A percentile compares a stretch with the other conserved stretches of the same genome.
These are phyloP conservation scores for Microsporum audouinii DNA, from an alignment of 2,329 filamentous ascomycete genomes.

Conservation along the genomic window DNA sequence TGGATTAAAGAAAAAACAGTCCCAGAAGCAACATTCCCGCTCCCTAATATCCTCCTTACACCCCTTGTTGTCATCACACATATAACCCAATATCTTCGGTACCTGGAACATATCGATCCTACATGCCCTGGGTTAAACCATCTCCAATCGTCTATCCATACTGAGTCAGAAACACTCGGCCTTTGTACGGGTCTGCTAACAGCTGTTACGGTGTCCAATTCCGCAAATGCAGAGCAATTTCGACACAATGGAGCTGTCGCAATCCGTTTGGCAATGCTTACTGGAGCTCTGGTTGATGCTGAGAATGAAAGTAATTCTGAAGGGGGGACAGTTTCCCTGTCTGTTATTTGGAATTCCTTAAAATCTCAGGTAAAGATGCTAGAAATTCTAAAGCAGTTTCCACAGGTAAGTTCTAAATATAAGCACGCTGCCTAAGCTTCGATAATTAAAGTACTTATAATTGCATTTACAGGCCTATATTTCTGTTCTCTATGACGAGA, in stretches of 20 bases:
- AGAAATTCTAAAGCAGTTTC: conserved; percentile 16
- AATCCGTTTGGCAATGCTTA: conserved; percentile 30
- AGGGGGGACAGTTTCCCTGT: conserved; percentile 19
- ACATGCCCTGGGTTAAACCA: background rate
- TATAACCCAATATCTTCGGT: conserved; percentile 25
- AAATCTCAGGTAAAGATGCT: conserved; percentile 14
- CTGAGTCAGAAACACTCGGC: conserved; percentile 21
- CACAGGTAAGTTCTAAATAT: conserved; percentile 10
- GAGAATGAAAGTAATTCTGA: conserved; percentile 19
- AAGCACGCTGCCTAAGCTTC: background rate
- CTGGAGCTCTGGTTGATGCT: conserved; percentile 30
- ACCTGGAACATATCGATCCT: conserved; percentile 11
- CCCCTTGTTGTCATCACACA: conserved; percentile 32
- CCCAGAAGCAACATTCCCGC: conserved; percentile 8
- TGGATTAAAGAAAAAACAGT: conserved; percentile 14
- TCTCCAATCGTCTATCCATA: conserved; percentile 2
- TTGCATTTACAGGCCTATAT: conserved; percentile 24
- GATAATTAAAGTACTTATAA: background rate
- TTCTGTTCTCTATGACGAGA: conserved; percentile 30
- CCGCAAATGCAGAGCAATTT: conserved; percentile 21
- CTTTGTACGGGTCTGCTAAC: conserved; percentile 34
- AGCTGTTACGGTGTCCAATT: conserved; percentile 28
- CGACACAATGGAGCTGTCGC: conserved; percentile 28
- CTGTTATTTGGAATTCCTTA: conserved; percentile 7
- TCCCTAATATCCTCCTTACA: conserved; percentile 26